These are phyloP conservation scores for Pseudonectria buxi DNA, from an alignment of 2,329 filamentous ascomycete genomes.

Conservation along the genomic window DNA sequence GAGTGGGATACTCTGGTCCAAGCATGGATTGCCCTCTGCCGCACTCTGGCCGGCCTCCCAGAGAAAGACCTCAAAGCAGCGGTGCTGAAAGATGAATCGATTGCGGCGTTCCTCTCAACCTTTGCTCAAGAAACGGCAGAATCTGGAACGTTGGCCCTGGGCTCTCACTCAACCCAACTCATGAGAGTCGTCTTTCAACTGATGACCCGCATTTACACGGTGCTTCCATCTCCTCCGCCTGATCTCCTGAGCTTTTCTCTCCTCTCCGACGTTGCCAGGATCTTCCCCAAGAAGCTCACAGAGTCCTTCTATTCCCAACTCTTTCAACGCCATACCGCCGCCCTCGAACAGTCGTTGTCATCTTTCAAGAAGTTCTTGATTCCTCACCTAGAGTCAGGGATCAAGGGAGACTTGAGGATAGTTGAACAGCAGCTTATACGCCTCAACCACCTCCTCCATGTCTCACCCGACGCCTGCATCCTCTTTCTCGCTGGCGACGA, in stretches of 20 bases:
- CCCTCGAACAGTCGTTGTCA: slow-evolving; percentile 49
- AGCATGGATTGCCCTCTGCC: slow-evolving; percentile 65
- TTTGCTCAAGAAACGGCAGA: slow-evolving; percentile 53
- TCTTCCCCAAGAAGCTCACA: slow-evolving; percentile 58
- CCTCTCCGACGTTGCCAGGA: slow-evolving; percentile 59
- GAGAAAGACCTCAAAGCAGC: slow-evolving; percentile 47
- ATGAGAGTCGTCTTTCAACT: slow-evolving; percentile 61
- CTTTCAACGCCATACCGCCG: slow-evolving; percentile 44
- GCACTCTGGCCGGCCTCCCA: slow-evolving; percentile 55
- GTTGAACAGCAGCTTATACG: slow-evolving; percentile 49
- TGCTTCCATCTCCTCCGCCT: slow-evolving; percentile 30
- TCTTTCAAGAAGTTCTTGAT: slow-evolving; percentile 57
- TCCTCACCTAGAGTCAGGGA: slow-evolving; percentile 54
- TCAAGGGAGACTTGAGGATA: slow-evolving; percentile 46
- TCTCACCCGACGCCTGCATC: slow-evolving; percentile 48
- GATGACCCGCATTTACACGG: slow-evolving; percentile 47
- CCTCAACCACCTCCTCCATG: slow-evolving; percentile 58
- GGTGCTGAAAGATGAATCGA: slow-evolving; percentile 49
- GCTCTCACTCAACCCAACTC: slow-evolving; percentile 38
- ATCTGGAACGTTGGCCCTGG: slow-evolving; percentile 29
- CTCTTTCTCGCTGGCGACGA: slow-evolving; percentile 80
- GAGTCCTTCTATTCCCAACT: slow-evolving; percentile 42
- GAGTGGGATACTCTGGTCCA: slow-evolving; percentile 76
- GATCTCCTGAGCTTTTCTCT: slow-evolving; percentile 59
- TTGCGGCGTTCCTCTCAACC: slow-evolving; percentile 57